Conservation (phyloP, 2,329 filamentous ascomycete genomes). For the Aureobasidium sp. region DNA sequence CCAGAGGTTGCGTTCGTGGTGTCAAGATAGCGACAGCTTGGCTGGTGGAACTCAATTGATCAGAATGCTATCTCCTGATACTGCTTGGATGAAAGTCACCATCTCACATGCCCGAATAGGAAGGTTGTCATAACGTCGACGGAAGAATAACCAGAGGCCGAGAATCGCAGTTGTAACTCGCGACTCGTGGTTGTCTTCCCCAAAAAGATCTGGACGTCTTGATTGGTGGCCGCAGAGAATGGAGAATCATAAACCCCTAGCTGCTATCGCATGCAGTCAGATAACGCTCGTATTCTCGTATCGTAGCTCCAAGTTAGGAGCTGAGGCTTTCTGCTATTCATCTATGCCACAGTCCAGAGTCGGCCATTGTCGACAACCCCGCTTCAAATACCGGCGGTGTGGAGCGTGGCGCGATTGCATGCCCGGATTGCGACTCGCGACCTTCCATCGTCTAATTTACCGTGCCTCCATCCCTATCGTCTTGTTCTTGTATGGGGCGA, state of each 20-base stretch:
- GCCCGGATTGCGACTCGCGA: neutral
- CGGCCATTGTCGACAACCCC: neutral
- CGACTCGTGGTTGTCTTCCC: neutral
- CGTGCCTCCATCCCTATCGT: neutral
- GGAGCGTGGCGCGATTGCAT: neutral
- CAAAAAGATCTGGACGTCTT: neutral
- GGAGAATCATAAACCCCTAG: too few species aligned
- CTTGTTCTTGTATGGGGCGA: neutral
- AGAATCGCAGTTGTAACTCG: neutral
- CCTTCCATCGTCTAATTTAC: neutral
- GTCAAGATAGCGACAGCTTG: neutral
- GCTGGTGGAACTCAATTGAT: neutral
- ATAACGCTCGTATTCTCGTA: neutral
- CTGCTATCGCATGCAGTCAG: neutral
- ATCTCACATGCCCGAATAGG: neutral
- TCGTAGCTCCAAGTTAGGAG: neutral
- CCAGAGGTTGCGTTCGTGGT: neutral
- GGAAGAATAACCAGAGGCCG: neutral
- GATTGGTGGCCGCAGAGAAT: neutral
- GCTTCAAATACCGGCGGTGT: neutral
- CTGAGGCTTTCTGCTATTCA: neutral
- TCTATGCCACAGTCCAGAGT: neutral
- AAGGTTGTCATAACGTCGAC: neutral
- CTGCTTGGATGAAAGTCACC: neutral
- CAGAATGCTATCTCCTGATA: neutral